Evolutionary conservation across 2,329 filamentous ascomycete species (phyloP).

Genomic region (Arthroderma uncinatum): DNA sequence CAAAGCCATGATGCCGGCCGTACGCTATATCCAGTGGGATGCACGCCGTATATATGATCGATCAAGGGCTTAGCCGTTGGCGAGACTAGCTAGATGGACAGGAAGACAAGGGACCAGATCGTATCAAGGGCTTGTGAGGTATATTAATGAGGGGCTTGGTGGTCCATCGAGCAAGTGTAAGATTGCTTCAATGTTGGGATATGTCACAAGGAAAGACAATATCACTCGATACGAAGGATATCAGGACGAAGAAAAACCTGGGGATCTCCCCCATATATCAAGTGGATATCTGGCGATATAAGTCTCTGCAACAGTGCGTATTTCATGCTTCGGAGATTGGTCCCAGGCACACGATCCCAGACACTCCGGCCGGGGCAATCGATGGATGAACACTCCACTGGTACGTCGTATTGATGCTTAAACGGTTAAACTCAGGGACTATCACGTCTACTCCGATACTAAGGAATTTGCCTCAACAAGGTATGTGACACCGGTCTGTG

Average conservation of each 20-base stretch:
- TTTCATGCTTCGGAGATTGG: background rate
- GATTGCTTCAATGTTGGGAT: background rate
- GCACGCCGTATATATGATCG: too few species aligned
- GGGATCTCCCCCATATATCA: background rate
- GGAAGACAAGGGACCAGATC: background rate
- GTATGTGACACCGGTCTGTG: background rate
- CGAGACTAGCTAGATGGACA: background rate
- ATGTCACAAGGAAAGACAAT: background rate
- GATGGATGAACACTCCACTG: background rate
- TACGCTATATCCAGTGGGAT: too few species aligned
- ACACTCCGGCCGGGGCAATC: background rate
- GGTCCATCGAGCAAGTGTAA: background rate
- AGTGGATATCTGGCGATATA: background rate
- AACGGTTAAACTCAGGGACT: background rate
- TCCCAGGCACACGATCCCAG: background rate
- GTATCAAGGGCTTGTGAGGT: background rate
- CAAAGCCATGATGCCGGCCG: slow-evolving; percentile 5
- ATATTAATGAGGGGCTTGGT: background rate
- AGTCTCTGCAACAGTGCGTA: background rate
- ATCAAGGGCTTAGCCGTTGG: too few species aligned
- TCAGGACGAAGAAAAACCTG: background rate
- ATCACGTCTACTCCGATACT: background rate
- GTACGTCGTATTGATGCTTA: background rate
- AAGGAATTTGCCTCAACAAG: background rate
- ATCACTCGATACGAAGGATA: background rate